phyloP scores from a whole-genome alignment of 306 rosid species.

The Hippophae rhamnoides region DNA sequence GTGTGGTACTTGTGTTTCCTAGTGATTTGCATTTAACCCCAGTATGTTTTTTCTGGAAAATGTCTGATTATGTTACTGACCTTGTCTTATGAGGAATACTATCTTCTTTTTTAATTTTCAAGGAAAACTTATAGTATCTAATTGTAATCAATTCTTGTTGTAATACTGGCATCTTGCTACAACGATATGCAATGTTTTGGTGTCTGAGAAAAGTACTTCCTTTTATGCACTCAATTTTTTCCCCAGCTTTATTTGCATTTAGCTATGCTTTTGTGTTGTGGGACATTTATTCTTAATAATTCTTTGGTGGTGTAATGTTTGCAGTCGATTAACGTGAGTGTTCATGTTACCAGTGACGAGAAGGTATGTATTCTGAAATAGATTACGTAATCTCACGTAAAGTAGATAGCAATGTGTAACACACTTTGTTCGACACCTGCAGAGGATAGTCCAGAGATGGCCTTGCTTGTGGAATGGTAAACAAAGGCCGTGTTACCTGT shows the following conservation, averaged over 20 bases:
- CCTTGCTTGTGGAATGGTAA: conserved; percentile 96
- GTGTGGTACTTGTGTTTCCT: no score
- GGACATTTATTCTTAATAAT: conserved; percentile 14
- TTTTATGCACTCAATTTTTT: not conserved
- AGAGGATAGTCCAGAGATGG: conserved; percentile 92
- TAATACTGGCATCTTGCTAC: no score
- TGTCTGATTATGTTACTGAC: no score
- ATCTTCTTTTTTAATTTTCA: no score
- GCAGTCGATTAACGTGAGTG: conserved; percentile 90
- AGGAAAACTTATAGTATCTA: no score
- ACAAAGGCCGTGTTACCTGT: conserved; percentile 83
- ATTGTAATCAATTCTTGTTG: no score
- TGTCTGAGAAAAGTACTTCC: no score
- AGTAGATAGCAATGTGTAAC: conserved; percentile 3
- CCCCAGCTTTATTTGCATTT: not conserved
- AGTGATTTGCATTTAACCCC: no score
- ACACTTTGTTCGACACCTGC: no score
- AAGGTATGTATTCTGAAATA: conserved; percentile 41
- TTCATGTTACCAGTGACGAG: conserved; percentile 85
- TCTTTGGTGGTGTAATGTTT: conserved; percentile 21
- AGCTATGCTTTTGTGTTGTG: not conserved
- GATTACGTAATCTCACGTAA: not conserved
- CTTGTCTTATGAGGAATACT: no score
- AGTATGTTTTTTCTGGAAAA: no score
- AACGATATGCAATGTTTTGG: no score